Evolutionary conservation across 441 rosid genomes (phyloP).

Genomic region (Kokia cookei): DNA sequence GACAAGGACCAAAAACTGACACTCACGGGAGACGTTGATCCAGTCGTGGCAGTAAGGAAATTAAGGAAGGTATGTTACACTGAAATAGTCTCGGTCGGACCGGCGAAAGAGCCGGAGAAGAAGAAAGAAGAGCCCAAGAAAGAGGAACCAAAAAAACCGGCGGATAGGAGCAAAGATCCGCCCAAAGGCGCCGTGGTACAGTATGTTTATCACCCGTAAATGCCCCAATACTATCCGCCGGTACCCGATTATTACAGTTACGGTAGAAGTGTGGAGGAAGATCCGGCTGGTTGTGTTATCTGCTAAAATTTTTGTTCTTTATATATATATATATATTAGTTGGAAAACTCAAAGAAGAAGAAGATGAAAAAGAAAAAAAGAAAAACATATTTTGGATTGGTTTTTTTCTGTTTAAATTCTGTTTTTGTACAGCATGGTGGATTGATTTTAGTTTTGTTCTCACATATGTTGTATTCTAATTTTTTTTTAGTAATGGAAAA

Average conservation of each 20-base stretch:
- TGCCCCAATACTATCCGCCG: slow-evolving; percentile 5
- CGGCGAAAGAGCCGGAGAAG: slow-evolving; percentile 53
- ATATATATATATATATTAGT: no score
- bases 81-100: slow-evolving; percentile 42
- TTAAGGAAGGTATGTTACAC: slow-evolving; percentile 40
- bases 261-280: slow-evolving; percentile 30
- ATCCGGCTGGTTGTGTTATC: slow-evolving; percentile 45
- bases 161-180: slow-evolving; percentile 16
- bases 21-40: slow-evolving; percentile 36
- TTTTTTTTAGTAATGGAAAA: no score
- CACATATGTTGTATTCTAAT: no score
- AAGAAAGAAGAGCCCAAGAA: slow-evolving; percentile 49
- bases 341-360: neutral
- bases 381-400: no score
- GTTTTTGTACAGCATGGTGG: no score
- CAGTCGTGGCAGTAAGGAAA: slow-evolving; percentile 30
- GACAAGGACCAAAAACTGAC: slow-evolving; percentile 59
- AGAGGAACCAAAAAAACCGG: slow-evolving; percentile 18
- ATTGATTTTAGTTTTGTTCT: no score
- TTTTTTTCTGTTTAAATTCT: no score
- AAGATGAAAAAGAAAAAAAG: neutral
- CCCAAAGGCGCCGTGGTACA: slow-evolving; percentile 1
- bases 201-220: slow-evolving; percentile 19
- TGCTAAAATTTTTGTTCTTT: slow-evolving; percentile 7
- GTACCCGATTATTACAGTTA: neutral